Evolutionary conservation across 202 grass and related monocot species (phyloP).

Genomic region (Setaria viridis): DNA sequence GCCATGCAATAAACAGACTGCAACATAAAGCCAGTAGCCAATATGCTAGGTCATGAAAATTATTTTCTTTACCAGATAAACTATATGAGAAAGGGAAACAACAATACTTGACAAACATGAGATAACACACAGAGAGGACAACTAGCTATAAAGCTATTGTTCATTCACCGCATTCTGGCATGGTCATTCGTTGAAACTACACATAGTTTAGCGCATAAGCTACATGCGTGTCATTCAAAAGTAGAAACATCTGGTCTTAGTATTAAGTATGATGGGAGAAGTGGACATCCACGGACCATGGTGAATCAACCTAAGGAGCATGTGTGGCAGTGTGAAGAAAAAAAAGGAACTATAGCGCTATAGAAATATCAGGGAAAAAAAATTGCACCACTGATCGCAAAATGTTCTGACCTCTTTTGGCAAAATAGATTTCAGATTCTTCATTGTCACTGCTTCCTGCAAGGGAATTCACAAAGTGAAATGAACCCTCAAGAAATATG

Average conservation of each 20-base stretch:
- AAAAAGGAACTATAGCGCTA: not conserved
- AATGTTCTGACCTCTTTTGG: conserved; percentile 77
- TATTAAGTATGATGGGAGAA: not conserved
- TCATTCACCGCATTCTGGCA: not conserved
- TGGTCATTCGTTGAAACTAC: not conserved
- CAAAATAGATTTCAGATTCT: conserved; percentile 80
- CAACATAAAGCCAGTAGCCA: not conserved
- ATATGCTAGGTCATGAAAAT: not conserved
- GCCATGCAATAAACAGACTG: not conserved
- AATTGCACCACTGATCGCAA: conserved; percentile 17
- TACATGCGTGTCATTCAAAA: not conserved
- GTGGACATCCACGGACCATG: not conserved
- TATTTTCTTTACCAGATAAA: not conserved
- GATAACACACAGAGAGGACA: not conserved
- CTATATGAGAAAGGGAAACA: not conserved
- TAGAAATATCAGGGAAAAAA: conserved; percentile 11
- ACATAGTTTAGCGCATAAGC: not conserved
- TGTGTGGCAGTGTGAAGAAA: not conserved
- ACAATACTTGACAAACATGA: not conserved
- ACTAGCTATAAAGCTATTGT: not conserved
- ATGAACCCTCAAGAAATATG: conserved; percentile 27
- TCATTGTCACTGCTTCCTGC: conserved; percentile 53
- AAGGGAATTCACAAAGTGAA: conserved; percentile 39
- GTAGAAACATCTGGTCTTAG: not conserved
- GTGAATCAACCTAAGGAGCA: not conserved